A percentile compares a stretch with the other conserved stretches of the same genome.
These are phyloP conservation scores for Trichophyton simii DNA, from an alignment of 2,329 filamentous ascomycete genomes.

Conservation along the genomic window DNA sequence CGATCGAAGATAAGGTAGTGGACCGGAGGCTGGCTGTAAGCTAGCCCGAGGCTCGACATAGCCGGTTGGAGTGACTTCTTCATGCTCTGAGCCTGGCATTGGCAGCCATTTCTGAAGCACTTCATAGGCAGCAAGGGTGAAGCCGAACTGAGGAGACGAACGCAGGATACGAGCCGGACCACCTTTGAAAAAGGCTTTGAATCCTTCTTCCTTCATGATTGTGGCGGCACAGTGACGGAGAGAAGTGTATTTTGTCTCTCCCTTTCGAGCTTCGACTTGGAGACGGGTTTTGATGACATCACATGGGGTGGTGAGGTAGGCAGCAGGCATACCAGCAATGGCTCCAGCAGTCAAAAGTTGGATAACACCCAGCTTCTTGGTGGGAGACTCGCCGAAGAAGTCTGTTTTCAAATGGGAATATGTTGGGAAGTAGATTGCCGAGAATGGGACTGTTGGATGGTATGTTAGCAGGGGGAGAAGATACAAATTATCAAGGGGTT, in stretches of 20 bases:
- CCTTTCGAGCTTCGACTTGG: slow-evolving; percentile 94
- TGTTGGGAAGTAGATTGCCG: slow-evolving; percentile 95
- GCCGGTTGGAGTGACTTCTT: slow-evolving; percentile 45
- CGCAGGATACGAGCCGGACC: slow-evolving; percentile 89
- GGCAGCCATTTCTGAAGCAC: slow-evolving; percentile 71
- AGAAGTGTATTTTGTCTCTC: slow-evolving; percentile 75
- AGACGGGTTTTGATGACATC: slow-evolving; percentile 98
- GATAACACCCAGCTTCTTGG: slow-evolving; percentile 76
- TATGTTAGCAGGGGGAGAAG: slow-evolving; percentile 9
- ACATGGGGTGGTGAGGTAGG: slow-evolving; percentile 91
- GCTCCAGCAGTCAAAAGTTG: slow-evolving; percentile 91
- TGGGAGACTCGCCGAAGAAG: slow-evolving; percentile 76
- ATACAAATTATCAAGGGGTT: background rate
- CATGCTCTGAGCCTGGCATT: slow-evolving; percentile 52
- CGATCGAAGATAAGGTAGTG: slow-evolving; percentile 57
- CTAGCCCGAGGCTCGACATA: slow-evolving; percentile 52
- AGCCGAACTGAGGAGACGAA: slow-evolving; percentile 94
- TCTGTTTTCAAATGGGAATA: slow-evolving; percentile 93
- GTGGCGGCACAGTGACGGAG: slow-evolving; percentile 75
- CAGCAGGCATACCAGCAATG: slow-evolving; percentile 82
- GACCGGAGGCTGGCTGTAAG: slow-evolving; percentile 50
- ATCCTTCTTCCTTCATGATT: slow-evolving; percentile 81
- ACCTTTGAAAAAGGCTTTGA: slow-evolving; percentile 96
- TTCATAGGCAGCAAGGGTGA: slow-evolving; percentile 92
- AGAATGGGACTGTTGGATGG: slow-evolving; percentile 61